These are phyloP conservation scores for Penicillium nucicola DNA, from an alignment of 495 filamentous ascomycete genomes.

Conservation along the genomic window DNA sequence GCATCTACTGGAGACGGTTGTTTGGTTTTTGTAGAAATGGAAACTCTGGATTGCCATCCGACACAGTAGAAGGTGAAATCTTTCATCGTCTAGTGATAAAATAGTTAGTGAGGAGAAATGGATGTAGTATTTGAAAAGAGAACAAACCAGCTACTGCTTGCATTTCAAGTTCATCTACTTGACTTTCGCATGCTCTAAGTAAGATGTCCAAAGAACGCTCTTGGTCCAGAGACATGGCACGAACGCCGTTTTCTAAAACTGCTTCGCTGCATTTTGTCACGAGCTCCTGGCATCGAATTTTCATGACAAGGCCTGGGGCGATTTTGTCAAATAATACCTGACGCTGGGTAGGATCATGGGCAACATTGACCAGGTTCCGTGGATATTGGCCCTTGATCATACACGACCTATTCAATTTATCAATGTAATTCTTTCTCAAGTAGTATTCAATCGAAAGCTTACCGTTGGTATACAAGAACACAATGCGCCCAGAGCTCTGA, in stretches of 20 bases:
- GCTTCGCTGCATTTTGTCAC: slow-evolving; percentile 33
- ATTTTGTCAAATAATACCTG: slow-evolving; percentile 32
- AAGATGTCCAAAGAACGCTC: slow-evolving; percentile 36
- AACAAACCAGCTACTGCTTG: slow-evolving; percentile 28
- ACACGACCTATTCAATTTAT: slow-evolving; percentile 25
- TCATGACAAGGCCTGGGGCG: slow-evolving; percentile 27
- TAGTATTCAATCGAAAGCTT: neutral
- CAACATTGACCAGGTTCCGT: slow-evolving; percentile 27
- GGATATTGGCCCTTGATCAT: slow-evolving; percentile 38
- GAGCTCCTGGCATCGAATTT: slow-evolving; percentile 36
- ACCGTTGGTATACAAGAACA: slow-evolving; percentile 42
- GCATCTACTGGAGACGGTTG: slow-evolving; percentile 24
- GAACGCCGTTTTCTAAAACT: slow-evolving; percentile 34
- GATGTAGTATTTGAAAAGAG: neutral
- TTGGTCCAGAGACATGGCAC: slow-evolving; percentile 35
- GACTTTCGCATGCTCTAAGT: slow-evolving; percentile 33
- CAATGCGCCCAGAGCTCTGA: slow-evolving; percentile 45
- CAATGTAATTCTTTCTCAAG: neutral
- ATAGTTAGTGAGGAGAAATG: neutral
- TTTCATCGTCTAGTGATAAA: slow-evolving; percentile 24
- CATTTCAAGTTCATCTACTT: slow-evolving; percentile 32
- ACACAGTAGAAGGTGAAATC: slow-evolving; percentile 28
- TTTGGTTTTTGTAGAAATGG: slow-evolving; percentile 42
- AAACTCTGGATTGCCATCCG: slow-evolving; percentile 39
- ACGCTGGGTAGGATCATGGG: slow-evolving; percentile 34